These are phyloP conservation scores for Blechomonas ayalai DNA, from an alignment of 208 protist species.

Conservation along the genomic window DNA sequence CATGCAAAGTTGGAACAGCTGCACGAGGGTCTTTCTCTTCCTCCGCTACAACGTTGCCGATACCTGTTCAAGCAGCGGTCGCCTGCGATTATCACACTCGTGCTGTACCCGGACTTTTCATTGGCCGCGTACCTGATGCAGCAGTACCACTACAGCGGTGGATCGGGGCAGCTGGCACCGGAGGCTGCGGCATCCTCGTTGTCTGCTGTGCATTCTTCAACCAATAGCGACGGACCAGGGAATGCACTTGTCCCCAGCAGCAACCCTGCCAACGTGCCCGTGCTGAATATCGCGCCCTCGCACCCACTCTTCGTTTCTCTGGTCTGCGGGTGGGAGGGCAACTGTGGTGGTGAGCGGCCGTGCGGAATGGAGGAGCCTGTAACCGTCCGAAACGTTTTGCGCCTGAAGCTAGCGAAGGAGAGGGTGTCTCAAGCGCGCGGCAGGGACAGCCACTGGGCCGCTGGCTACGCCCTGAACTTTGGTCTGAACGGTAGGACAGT, in stretches of 20 bases:
- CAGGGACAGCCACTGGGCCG: background rate
- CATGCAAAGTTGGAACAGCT: conserved; percentile 26
- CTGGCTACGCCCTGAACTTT: background rate
- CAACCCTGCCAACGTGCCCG: conserved; percentile 10
- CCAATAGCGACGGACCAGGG: conserved; percentile 11
- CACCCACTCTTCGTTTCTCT: conserved; percentile 58
- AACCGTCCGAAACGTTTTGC: conserved; percentile 18
- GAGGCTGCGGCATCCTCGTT: conserved; percentile 15
- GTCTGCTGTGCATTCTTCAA: conserved; percentile 5
- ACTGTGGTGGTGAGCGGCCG: background rate
- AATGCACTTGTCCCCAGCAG: conserved; percentile 7
- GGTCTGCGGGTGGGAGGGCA: conserved; percentile 15
- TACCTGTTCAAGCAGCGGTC: conserved; percentile 7
- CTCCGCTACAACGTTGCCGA: conserved; percentile 1
- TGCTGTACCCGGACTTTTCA: conserved; percentile 45
- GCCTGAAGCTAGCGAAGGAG: conserved; percentile 46
- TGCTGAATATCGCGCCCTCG: conserved; percentile 45
- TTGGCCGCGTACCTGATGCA: conserved; percentile 59
- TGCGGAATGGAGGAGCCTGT: conserved; percentile 9
- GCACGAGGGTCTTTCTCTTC: conserved; percentile 12
- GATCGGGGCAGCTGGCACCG: conserved; percentile 10
- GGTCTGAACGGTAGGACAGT: too few species aligned
- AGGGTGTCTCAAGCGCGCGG: background rate
- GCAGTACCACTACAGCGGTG: conserved; percentile 59
- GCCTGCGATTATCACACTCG: conserved; percentile 47